phyloP scores from a whole-genome alignment of 169 alveolate genomes.

The Plasmodium ovale region DNA sequence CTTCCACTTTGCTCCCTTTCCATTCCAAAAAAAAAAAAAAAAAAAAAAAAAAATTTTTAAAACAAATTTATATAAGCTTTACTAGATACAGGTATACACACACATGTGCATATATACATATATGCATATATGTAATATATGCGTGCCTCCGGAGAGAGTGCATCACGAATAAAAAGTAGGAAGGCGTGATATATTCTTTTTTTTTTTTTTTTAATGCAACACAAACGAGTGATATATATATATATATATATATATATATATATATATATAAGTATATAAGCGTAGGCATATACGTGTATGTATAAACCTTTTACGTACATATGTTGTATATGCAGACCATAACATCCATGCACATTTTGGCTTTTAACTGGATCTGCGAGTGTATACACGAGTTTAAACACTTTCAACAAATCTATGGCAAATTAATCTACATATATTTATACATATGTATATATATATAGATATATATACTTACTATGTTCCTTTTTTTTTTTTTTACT shows the following conservation, averaged over 20 bases:
- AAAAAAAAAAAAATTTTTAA: conserved; percentile 10
- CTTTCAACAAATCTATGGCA: neutral
- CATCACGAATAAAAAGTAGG: neutral
- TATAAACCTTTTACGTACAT: neutral
- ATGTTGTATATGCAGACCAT: too few species aligned
- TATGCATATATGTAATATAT: too few species aligned
- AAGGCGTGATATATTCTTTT: neutral
- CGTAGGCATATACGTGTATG: neutral
- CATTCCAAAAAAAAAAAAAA: neutral
- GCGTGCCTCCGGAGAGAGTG: neutral
- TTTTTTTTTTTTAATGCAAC: too few species aligned
- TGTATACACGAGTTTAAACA: neutral
- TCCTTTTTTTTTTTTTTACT: neutral
- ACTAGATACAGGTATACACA: conserved; percentile 11
- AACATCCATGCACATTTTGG: neutral
- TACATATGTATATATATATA: conserved; percentile 7
- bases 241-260: neutral
- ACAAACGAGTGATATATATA: neutral
- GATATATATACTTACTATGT: neutral
- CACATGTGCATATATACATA: neutral
- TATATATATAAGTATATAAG: neutral
- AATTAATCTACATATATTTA: neutral
- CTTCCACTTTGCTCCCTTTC: too few species aligned
- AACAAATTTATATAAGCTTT: conserved; percentile 23
- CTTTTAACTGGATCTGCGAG: neutral